A percentile compares a stretch with the other conserved stretches of the same genome.
phyloP scores from a whole-genome alignment of 1,139 yeast species.

The Blastobotrys malaysiensis region DNA sequence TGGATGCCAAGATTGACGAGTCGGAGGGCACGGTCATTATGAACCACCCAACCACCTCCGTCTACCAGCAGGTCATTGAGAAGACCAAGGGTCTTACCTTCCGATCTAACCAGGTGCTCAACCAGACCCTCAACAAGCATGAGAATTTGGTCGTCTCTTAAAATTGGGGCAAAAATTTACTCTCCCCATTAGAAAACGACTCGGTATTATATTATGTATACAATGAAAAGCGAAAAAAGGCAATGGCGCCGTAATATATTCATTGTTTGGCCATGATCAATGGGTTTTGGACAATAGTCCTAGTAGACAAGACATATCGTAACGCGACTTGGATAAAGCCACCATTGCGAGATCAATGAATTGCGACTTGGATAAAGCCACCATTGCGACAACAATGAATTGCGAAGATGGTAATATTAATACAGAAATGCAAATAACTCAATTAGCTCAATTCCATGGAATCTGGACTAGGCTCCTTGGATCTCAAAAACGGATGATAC shows the following conservation, averaged over 20 bases:
- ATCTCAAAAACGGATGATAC: neutral
- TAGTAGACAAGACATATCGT: too few relatives aligned
- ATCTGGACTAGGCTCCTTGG: neutral
- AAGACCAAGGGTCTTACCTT: conserved; percentile 55
- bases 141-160: conserved; percentile 18
- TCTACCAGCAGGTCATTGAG: conserved; percentile 54
- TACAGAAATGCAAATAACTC: neutral
- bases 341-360: too few relatives aligned
- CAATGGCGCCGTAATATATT: too few relatives aligned
- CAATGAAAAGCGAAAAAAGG: neutral
- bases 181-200: too few relatives aligned
- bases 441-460: neutral
- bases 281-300: too few relatives aligned
- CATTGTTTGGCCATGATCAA: too few relatives aligned
- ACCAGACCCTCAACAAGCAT: conserved; percentile 31
- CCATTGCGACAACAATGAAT: too few relatives aligned
- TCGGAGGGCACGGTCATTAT: conserved; percentile 44
- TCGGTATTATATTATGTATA: conserved; percentile 2
- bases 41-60: conserved; percentile 42
- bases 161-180: too few relatives aligned
- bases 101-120: conserved; percentile 49
- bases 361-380: too few relatives aligned
- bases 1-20: conserved; percentile 48
- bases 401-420: neutral
- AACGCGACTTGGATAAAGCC: too few relatives aligned